A percentile compares a stretch with the other conserved stretches of the same genome.
Evolutionary conservation across 176 grass and related monocot genomes (phyloP).

Genomic region (Eleusine indica): DNA sequence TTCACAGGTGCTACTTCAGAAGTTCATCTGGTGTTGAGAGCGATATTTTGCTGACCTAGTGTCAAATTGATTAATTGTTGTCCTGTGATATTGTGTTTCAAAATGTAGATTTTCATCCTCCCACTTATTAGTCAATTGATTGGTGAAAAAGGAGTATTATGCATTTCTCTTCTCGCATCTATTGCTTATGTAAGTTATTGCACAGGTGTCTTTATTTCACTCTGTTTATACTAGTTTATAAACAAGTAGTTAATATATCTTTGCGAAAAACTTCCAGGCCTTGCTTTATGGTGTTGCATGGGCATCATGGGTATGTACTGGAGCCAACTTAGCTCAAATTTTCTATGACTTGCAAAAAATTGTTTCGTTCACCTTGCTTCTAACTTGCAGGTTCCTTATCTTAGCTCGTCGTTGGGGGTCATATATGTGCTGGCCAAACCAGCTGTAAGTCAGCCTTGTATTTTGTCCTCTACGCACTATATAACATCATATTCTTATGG

Average conservation of each 20-base stretch:
- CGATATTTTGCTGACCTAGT: not conserved
- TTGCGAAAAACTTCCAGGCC: slow-evolving; percentile 41
- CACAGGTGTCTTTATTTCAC: not conserved
- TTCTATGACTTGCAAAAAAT: not conserved
- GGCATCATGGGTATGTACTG: slow-evolving; percentile 75
- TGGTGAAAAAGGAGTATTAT: slow-evolving; percentile 73
- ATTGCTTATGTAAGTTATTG: slow-evolving; percentile 69
- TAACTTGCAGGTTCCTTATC: slow-evolving; percentile 73
- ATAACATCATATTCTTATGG: not conserved
- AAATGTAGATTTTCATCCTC: slow-evolving; percentile 69
- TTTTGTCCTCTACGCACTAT: not conserved
- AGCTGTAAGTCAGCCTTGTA: slow-evolving; percentile 60
- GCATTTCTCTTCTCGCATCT: slow-evolving; percentile 58
- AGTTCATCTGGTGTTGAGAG: not conserved
- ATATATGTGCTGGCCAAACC: slow-evolving; percentile 81
- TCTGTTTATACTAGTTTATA: slow-evolving; percentile 25
- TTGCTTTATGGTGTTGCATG: slow-evolving; percentile 79
- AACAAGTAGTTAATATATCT: not conserved
- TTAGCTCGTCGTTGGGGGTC: slow-evolving; percentile 82
- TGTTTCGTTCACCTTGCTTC: not conserved
- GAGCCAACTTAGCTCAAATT: not conserved
- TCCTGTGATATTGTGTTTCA: not conserved
- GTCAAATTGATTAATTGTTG: not conserved
- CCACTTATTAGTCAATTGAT: slow-evolving; percentile 57
- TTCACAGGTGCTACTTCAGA: slow-evolving; percentile 59